Conservation (phyloP, 139 green algal species). For the Chlamydomonas sphaeroides region DNA sequence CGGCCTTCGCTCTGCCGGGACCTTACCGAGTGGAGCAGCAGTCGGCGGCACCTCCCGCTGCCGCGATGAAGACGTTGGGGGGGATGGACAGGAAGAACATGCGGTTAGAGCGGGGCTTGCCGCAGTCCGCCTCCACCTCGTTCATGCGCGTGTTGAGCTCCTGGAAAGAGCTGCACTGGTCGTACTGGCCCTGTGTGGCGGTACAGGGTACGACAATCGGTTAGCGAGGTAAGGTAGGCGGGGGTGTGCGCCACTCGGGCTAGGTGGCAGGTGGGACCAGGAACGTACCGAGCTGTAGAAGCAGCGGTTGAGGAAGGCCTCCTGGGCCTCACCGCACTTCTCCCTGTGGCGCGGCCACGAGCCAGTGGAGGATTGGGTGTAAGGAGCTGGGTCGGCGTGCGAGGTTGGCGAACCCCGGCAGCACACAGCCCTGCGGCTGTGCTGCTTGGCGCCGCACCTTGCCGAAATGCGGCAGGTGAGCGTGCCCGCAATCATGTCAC, state of each 20-base stretch:
- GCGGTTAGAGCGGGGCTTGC: conserved; percentile 77
- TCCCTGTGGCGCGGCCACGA: conserved; percentile 69
- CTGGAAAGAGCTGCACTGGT: conserved; percentile 72
- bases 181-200: conserved; percentile 57
- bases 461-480: conserved; percentile 90
- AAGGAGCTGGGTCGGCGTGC: no score
- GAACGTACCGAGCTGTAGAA: conserved; percentile 83
- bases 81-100: conserved; percentile 99
- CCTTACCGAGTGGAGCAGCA: conserved; percentile 75
- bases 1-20: no score
- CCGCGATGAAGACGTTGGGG: conserved; percentile 90
- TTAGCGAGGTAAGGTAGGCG: no score
- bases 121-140: conserved; percentile 68
- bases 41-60: conserved; percentile 76
- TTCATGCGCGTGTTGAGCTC: conserved; percentile 74
- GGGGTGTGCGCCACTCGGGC: no score
- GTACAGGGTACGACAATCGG: no score
- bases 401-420: no score
- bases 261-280: no score
- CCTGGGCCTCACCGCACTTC: conserved; percentile 76
- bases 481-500: conserved; percentile 80
- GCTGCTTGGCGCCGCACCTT: no score
- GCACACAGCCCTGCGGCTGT: no score
- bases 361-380: no score
- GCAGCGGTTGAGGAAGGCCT: conserved; percentile 89